phyloP scores from a whole-genome alignment of 805 yeast genomes.

The Spathaspora sp. region DNA sequence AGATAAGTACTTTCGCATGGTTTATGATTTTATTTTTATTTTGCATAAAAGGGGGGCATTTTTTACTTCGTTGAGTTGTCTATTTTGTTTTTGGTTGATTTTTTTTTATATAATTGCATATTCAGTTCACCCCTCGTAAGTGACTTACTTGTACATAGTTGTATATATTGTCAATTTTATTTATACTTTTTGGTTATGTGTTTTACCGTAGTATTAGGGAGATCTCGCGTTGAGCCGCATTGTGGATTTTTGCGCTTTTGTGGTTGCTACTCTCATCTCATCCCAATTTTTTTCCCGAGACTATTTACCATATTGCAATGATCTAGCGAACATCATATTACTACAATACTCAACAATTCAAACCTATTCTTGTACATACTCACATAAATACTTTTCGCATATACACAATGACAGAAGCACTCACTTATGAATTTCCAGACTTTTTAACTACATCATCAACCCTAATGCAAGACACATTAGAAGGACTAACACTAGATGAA shows the following conservation, averaged over 20 bases:
- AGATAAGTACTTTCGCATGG: background rate
- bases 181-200: background rate
- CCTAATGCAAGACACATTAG: background rate
- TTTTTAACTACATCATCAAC: background rate
- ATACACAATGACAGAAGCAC: background rate
- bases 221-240: background rate
- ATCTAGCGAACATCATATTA: background rate
- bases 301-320: background rate
- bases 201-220: background rate
- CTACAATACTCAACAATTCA: background rate
- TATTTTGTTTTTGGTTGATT: background rate
- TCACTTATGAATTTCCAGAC: slow-evolving; percentile 1
- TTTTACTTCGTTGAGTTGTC: background rate
- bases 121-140: background rate
- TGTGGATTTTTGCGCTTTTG: too few species aligned
- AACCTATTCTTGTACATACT: background rate
- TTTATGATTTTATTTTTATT: background rate
- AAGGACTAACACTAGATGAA: slow-evolving; percentile 2
- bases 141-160: background rate
- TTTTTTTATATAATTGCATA: background rate
- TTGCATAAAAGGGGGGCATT: background rate
- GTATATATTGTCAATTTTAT: background rate
- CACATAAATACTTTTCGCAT: background rate
- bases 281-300: background rate
- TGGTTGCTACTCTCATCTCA: background rate